Conservation (phyloP, 257 asterid species). For the Ballota nigra region DNA sequence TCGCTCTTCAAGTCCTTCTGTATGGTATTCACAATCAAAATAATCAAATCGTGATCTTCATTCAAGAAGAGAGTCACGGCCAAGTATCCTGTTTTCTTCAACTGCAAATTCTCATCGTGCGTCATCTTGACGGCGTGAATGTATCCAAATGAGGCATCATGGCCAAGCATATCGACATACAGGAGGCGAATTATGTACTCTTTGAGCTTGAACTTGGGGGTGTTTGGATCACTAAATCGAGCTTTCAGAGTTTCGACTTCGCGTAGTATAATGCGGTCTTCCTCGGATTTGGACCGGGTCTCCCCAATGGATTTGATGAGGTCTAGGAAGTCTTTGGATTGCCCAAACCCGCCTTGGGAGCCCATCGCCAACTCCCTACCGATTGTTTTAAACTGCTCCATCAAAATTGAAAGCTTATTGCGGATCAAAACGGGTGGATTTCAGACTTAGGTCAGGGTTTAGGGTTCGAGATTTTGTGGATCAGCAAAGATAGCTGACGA, state of each 20-base stretch:
- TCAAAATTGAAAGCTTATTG: not conserved
- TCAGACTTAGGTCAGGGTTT: conserved; percentile 11
- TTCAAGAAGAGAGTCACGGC: conserved; percentile 71
- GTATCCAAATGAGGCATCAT: conserved; percentile 81
- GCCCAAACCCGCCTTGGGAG: conserved; percentile 73
- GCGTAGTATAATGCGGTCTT: conserved; percentile 65
- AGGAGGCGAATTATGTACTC: conserved; percentile 70
- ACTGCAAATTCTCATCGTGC: conserved; percentile 60
- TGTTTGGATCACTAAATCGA: conserved; percentile 46
- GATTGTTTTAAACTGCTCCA: conserved; percentile 80
- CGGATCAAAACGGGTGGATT: not conserved
- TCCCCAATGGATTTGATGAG: conserved; percentile 83
- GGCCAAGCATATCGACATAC: conserved; percentile 77
- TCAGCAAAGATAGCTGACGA: not conserved
- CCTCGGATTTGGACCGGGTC: conserved; percentile 84
- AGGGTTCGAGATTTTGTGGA: conserved; percentile 18
- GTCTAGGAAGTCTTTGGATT: conserved; percentile 77
- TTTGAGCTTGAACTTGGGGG: conserved; percentile 69
- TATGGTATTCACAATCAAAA: conserved; percentile 76
- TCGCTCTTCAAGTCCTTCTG: conserved; percentile 88
- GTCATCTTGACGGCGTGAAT: conserved; percentile 91
- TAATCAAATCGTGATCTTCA: conserved; percentile 82
- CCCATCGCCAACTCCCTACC: conserved; percentile 90
- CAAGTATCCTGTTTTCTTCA: conserved; percentile 71
- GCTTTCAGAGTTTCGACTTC: conserved; percentile 75